phyloP scores from a whole-genome alignment of 1,284 basidiomycete genomes.

The Leccinum griseonigrum region DNA sequence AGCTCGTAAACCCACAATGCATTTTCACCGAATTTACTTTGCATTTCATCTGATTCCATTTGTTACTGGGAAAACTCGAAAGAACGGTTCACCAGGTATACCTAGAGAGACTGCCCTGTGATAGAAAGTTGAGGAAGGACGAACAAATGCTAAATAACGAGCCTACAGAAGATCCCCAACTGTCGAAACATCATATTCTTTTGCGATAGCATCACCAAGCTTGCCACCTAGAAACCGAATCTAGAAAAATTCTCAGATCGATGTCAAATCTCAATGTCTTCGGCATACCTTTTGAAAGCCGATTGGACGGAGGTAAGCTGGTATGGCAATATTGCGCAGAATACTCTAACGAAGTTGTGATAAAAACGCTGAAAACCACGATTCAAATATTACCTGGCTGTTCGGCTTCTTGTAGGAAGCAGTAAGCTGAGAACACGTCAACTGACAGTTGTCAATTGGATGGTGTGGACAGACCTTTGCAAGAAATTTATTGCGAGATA shows the following conservation, averaged over 20 bases:
- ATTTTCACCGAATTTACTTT: slow-evolving; percentile 79
- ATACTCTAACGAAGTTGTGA: slow-evolving; percentile 51
- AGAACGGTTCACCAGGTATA: slow-evolving; percentile 9
- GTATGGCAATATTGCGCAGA: slow-evolving; percentile 78
- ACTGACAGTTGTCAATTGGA: not conserved
- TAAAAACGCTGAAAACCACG: not conserved
- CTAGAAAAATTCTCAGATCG: slow-evolving; percentile 38
- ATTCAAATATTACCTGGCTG: slow-evolving; percentile 54
- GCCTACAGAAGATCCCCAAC: slow-evolving; percentile 85
- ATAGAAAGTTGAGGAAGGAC: slow-evolving; percentile 2
- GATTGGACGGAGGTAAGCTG: slow-evolving; percentile 77
- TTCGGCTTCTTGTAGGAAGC: slow-evolving; percentile 91
- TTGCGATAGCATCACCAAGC: slow-evolving; percentile 83
- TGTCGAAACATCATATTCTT: slow-evolving; percentile 85
- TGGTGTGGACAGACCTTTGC: slow-evolving; percentile 67
- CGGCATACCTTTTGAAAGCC: slow-evolving; percentile 78
- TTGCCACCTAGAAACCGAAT: slow-evolving; percentile 97
- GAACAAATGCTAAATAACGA: not conserved
- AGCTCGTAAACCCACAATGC: slow-evolving; percentile 92
- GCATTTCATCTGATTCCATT: slow-evolving; percentile 64
- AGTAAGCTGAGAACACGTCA: slow-evolving; percentile 52
- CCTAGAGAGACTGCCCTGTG: slow-evolving; percentile 50
- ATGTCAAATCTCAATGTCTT: slow-evolving; percentile 1
- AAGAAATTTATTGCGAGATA: slow-evolving; percentile 91
- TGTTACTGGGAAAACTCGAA: not conserved